Percentiles rank a stretch among this genome's conserved stretches.
Conservation (phyloP, 331 rosid species). For the Acacia concinna region DNA sequence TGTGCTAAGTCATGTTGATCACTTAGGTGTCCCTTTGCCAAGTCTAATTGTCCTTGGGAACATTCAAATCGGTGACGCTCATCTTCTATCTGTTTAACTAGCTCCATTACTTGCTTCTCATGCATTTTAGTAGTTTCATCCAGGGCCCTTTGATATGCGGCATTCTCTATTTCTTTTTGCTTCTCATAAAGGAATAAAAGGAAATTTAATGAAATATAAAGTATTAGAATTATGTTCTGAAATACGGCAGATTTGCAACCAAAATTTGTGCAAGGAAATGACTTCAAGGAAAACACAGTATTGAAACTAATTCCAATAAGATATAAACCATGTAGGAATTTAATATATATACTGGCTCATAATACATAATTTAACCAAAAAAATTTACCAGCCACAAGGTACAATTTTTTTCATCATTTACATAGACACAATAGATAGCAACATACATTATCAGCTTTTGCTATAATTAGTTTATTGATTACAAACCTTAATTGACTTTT, state of each 20-base stretch:
- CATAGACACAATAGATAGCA: neutral
- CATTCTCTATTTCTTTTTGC: slow-evolving; percentile 49
- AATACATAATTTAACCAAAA: neutral
- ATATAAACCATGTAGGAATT: neutral
- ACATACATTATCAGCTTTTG: neutral
- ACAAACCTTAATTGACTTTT: slow-evolving; percentile 50
- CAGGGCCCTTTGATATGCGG: slow-evolving; percentile 42
- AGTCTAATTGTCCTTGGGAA: slow-evolving; percentile 48
- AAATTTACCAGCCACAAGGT: neutral
- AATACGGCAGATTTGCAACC: neutral
- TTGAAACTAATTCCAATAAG: neutral
- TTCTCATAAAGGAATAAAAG: slow-evolving; percentile 26
- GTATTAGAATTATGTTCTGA: neutral
- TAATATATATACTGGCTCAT: neutral
- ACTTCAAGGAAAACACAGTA: neutral
- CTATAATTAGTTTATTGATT: neutral
- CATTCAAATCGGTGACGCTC: slow-evolving; percentile 36
- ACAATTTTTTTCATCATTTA: neutral
- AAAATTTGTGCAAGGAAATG: neutral
- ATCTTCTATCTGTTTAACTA: slow-evolving; percentile 49
- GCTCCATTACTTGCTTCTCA: slow-evolving; percentile 49
- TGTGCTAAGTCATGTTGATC: slow-evolving; percentile 44
- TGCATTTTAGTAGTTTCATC: slow-evolving; percentile 51
- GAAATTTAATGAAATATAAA: neutral
- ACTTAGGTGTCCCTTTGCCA: slow-evolving; percentile 38